Evolutionary conservation across 1,284 basidiomycete genomes (phyloP).

Genomic region (Apiotrichum mycotoxinovorans): DNA sequence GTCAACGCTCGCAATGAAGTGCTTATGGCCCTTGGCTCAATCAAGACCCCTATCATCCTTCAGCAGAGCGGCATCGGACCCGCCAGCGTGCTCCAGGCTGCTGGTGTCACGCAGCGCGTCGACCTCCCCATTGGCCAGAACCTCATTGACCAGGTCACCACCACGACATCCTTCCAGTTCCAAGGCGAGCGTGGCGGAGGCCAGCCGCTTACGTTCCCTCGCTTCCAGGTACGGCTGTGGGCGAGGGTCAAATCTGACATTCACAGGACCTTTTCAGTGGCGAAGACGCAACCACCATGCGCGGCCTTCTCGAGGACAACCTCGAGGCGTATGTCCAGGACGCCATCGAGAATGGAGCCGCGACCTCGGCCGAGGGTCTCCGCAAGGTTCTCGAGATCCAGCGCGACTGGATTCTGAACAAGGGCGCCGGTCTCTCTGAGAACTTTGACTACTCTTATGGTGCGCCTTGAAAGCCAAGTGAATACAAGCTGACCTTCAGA

Average conservation of each 20-base stretch:
- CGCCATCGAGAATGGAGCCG: slow-evolving; percentile 37
- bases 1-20: slow-evolving; percentile 47
- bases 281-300: slow-evolving; percentile 17
- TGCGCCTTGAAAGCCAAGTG: not conserved
- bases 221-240: slow-evolving; percentile 28
- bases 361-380: slow-evolving; percentile 29
- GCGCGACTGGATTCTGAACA: slow-evolving; percentile 44
- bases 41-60: slow-evolving; percentile 51
- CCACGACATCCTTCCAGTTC: slow-evolving; percentile 30
- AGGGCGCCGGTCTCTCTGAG: slow-evolving; percentile 36
- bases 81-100: slow-evolving; percentile 31
- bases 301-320: slow-evolving; percentile 29
- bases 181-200: slow-evolving; percentile 20
- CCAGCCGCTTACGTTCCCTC: slow-evolving; percentile 31
- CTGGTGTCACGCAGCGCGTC: slow-evolving; percentile 38
- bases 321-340: slow-evolving; percentile 41
- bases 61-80: slow-evolving; percentile 52
- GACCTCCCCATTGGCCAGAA: slow-evolving; percentile 48
- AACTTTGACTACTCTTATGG: slow-evolving; percentile 38
- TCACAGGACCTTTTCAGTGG: slow-evolving; percentile 27
- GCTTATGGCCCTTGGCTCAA: slow-evolving; percentile 50
- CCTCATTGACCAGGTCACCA: slow-evolving; percentile 50
- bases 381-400: slow-evolving; percentile 39
- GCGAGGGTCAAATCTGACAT: not conserved
- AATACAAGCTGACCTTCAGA: not conserved